Conservation (phyloP, 1,284 basidiomycete species). For the Moniliophthora roreri region DNA sequence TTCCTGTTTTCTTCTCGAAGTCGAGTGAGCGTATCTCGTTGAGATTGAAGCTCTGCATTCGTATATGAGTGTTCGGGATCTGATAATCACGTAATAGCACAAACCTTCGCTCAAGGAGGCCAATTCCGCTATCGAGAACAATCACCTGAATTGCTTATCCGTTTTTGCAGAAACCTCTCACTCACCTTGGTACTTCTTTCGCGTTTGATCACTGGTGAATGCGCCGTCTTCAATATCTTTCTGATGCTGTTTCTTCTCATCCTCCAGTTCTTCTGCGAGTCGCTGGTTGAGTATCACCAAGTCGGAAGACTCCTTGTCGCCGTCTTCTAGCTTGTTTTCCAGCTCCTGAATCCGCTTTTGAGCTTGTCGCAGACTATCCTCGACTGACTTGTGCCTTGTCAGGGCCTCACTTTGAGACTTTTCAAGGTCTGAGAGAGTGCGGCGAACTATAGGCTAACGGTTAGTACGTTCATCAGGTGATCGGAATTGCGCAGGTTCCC, state of each 20-base stretch:
- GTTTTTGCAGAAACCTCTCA: conserved; percentile 1
- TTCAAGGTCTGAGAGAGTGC: conserved; percentile 63
- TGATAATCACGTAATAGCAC: conserved; percentile 1
- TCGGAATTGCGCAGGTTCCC: conserved; percentile 16
- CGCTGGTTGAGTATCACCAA: conserved; percentile 62
- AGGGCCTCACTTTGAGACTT: conserved; percentile 52
- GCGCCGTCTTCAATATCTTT: conserved; percentile 78
- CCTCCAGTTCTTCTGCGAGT: conserved; percentile 71
- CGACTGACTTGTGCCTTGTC: conserved; percentile 52
- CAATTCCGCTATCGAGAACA: conserved; percentile 53
- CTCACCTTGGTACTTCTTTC: conserved; percentile 81
- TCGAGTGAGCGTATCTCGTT: conserved; percentile 72
- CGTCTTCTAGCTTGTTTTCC: conserved; percentile 66
- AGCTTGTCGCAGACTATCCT: conserved; percentile 50
- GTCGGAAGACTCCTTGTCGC: conserved; percentile 67
- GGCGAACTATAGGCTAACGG: conserved; percentile 43
- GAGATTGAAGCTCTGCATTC: conserved; percentile 69
- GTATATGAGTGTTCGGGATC: conserved; percentile 9
- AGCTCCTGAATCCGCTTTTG: conserved; percentile 62
- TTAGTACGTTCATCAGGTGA: conserved; percentile 13
- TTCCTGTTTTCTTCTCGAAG: conserved; percentile 80
- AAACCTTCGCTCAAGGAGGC: conserved; percentile 77
- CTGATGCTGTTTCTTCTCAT: conserved; percentile 73
- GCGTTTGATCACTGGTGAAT: conserved; percentile 74
- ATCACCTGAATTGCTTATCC: conserved; percentile 12